phyloP scores from a whole-genome alignment of 371 early-diverging fungal genomes.

The Circinella umbellata region DNA sequence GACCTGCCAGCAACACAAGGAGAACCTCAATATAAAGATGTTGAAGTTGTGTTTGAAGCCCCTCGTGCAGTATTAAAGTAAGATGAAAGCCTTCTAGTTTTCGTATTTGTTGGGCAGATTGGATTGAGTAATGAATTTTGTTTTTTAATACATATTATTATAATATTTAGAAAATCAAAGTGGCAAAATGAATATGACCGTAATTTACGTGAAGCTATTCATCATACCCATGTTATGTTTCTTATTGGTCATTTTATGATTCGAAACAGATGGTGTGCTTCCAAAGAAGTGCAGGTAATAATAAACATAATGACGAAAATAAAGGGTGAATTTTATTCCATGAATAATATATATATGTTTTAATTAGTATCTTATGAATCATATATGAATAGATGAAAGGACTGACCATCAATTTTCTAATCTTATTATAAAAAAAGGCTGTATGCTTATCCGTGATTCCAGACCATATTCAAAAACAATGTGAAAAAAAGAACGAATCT shows the following conservation, averaged over 20 bases:
- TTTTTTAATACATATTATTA: too few relatives aligned
- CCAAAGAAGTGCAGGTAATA: constrained; percentile 34
- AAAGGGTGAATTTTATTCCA: background rate
- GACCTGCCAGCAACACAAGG: background rate
- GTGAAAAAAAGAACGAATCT: constrained; percentile 14
- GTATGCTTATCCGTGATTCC: constrained; percentile 40
- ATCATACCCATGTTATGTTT: constrained; percentile 40
- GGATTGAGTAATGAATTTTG: too few relatives aligned
- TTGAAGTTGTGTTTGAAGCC: constrained; percentile 44
- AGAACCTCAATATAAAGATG: constrained; percentile 35
- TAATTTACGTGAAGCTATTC: constrained; percentile 41
- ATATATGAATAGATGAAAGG: background rate
- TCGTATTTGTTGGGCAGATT: background rate
- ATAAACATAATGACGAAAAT: too few relatives aligned
- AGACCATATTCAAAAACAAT: constrained; percentile 27
- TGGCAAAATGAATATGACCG: constrained; percentile 41
- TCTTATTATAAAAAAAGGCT: constrained; percentile 16
- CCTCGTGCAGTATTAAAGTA: constrained; percentile 40
- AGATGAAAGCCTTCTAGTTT: background rate
- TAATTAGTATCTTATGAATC: too few relatives aligned
- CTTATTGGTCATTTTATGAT: constrained; percentile 44
- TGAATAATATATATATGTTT: background rate
- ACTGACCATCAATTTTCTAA: background rate
- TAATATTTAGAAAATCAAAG: constrained; percentile 28
- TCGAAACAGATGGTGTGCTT: constrained; percentile 48